Percentiles rank a stretch among this genome's conserved stretches.
These are phyloP conservation scores for Ophryocystis elektroscirrha DNA, from an alignment of 169 alveolate species.

Conservation along the genomic window DNA sequence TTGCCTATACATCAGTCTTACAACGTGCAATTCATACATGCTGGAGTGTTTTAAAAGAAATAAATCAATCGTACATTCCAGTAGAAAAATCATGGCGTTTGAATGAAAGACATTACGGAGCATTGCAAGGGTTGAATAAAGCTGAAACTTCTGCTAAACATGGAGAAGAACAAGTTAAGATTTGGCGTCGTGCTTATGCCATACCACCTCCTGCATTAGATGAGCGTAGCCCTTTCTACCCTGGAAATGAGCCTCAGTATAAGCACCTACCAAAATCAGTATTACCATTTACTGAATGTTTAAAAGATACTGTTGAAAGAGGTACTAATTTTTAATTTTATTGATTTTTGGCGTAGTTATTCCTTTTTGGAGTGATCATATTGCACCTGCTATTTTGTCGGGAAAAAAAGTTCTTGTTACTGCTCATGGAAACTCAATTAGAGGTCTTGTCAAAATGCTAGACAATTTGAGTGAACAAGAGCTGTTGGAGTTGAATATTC, in stretches of 20 bases:
- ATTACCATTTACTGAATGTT: slow-evolving; percentile 81
- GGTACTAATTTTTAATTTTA: no score
- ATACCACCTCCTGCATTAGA: slow-evolving; percentile 92
- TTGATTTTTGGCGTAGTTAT: slow-evolving; percentile 18
- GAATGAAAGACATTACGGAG: slow-evolving; percentile 93
- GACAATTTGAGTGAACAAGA: slow-evolving; percentile 72
- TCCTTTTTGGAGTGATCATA: slow-evolving; percentile 76
- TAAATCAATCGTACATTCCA: slow-evolving; percentile 64
- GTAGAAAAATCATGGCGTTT: slow-evolving; percentile 63
- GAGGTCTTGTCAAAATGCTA: slow-evolving; percentile 79
- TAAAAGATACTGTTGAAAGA: slow-evolving; percentile 72
- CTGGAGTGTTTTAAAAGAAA: slow-evolving; percentile 55
- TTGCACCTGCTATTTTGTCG: slow-evolving; percentile 63
- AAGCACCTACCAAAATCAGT: slow-evolving; percentile 52
- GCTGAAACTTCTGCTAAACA: slow-evolving; percentile 80
- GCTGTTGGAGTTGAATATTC: slow-evolving; percentile 73
- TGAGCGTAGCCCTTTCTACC: slow-evolving; percentile 45
- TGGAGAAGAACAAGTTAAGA: slow-evolving; percentile 76
- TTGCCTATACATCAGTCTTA: slow-evolving; percentile 76
- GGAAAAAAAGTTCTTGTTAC: slow-evolving; percentile 70
- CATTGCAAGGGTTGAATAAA: slow-evolving; percentile 83
- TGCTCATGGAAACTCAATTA: slow-evolving; percentile 95
- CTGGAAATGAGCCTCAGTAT: slow-evolving; percentile 58
- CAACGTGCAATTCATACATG: slow-evolving; percentile 76
- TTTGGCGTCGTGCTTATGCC: slow-evolving; percentile 86